Conservation (phyloP, 345 rosid genomes). For the Gossypium mustelinum region DNA sequence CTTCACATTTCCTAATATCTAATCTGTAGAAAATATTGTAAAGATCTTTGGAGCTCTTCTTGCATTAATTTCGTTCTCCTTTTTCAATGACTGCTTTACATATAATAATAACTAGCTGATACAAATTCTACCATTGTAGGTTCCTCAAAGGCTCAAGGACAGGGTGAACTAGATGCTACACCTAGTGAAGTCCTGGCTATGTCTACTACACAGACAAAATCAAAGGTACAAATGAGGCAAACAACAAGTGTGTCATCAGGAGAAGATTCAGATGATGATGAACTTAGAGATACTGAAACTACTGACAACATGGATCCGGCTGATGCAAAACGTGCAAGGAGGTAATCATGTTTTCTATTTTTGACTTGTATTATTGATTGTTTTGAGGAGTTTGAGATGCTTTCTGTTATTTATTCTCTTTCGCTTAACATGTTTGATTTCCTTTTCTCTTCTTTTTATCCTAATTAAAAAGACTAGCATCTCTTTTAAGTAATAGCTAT, state of each 20-base stretch:
- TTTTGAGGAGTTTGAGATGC: neutral
- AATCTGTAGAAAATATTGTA: neutral
- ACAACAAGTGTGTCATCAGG: constrained; percentile 83
- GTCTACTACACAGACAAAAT: constrained; percentile 36
- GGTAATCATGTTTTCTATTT: constrained; percentile 32
- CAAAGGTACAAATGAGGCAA: constrained; percentile 52
- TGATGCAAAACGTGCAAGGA: constrained; percentile 64
- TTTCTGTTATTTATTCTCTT: constrained; percentile 5
- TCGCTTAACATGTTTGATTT: neutral
- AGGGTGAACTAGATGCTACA: constrained; percentile 38
- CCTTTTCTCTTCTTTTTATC: neutral
- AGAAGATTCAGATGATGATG: constrained; percentile 90
- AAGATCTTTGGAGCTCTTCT: neutral
- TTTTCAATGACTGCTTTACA: neutral
- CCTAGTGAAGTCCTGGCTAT: constrained; percentile 32
- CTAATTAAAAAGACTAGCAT: neutral
- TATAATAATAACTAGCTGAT: constrained; percentile 9
- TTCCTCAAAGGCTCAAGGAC: constrained; percentile 34
- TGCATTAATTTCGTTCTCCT: constrained; percentile 6
- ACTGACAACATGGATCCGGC: constrained; percentile 53
- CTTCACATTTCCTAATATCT: neutral
- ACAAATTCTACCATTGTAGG: constrained; percentile 33
- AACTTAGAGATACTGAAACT: constrained; percentile 78
- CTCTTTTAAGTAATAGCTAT: neutral
- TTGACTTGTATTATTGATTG: neutral